Percentiles rank a stretch among this genome's conserved stretches.
Conservation (phyloP, 2,329 filamentous ascomycete genomes). For the Fusarium floridanum region DNA sequence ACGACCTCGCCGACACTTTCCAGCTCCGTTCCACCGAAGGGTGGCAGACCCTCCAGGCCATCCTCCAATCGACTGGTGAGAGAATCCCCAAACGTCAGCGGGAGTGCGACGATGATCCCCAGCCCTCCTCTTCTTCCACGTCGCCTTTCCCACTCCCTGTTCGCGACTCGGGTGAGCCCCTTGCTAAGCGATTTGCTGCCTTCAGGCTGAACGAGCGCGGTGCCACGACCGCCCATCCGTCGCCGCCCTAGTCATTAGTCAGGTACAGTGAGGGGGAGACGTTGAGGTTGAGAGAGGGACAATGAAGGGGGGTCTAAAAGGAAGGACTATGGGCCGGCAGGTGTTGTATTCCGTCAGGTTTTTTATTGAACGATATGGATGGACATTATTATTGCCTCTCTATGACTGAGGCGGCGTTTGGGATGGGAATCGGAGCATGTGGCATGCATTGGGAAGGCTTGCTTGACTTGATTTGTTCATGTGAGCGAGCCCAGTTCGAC, state of each 20-base stretch:
- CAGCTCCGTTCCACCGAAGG: conserved; percentile 88
- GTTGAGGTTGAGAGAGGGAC: not conserved
- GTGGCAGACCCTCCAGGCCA: conserved; percentile 93
- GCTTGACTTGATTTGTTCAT: conserved; percentile 9
- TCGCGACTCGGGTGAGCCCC: conserved; percentile 62
- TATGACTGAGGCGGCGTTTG: conserved; percentile 34
- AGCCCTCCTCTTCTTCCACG: conserved; percentile 45
- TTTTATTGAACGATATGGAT: conserved; percentile 21
- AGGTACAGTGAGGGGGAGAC: conserved; percentile 18
- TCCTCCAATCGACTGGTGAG: conserved; percentile 98
- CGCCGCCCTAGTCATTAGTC: conserved; percentile 40
- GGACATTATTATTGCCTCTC: conserved; percentile 30
- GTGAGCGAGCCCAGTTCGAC: not conserved
- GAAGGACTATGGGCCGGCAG: conserved; percentile 10
- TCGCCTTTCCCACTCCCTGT: conserved; percentile 47
- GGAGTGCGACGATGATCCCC: conserved; percentile 53
- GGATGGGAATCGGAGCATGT: conserved; percentile 36
- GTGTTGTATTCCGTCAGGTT: conserved; percentile 15
- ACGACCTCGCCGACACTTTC: conserved; percentile 84
- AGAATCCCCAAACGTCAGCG: conserved; percentile 81
- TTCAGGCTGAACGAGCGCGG: conserved; percentile 69
- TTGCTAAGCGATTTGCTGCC: conserved; percentile 76
- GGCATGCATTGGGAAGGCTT: conserved; percentile 23
- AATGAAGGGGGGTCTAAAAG: not conserved
- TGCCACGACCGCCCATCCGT: conserved; percentile 40